Evolutionary conservation across 2,329 filamentous ascomycete genomes (phyloP).

Genomic region (Daldinia eschscholtzii): DNA sequence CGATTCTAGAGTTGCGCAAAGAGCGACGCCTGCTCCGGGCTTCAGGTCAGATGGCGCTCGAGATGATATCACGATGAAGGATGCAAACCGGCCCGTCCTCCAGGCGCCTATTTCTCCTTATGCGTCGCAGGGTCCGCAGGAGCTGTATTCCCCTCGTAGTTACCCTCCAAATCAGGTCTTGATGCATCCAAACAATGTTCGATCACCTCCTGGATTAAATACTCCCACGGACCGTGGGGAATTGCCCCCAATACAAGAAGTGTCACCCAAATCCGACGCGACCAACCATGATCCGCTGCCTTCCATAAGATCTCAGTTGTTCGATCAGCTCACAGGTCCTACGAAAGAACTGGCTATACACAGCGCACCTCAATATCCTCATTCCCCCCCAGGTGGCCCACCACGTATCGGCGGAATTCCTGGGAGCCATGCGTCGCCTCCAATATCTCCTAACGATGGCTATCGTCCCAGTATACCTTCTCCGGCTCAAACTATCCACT

Average conservation of each 20-base stretch:
- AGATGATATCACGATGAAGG: slow-evolving; percentile 41
- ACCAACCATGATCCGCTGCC: slow-evolving; percentile 55
- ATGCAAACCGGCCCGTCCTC: slow-evolving; percentile 47
- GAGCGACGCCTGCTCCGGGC: slow-evolving; percentile 34
- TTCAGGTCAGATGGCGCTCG: slow-evolving; percentile 33
- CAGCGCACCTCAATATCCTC: slow-evolving; percentile 47
- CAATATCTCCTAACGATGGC: slow-evolving; percentile 63
- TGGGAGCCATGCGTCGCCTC: slow-evolving; percentile 59
- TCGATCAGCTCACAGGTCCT: slow-evolving; percentile 54
- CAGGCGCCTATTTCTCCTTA: slow-evolving; percentile 51
- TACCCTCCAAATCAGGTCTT: slow-evolving; percentile 47
- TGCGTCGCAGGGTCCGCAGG: slow-evolving; percentile 45
- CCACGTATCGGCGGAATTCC: slow-evolving; percentile 53
- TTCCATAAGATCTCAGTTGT: slow-evolving; percentile 53
- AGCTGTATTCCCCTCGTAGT: slow-evolving; percentile 47
- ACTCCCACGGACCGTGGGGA: slow-evolving; percentile 49
- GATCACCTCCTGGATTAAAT: slow-evolving; percentile 54
- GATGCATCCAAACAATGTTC: slow-evolving; percentile 51
- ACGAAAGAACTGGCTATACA: slow-evolving; percentile 51
- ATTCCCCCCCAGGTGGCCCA: slow-evolving; percentile 53
- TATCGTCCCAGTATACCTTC: slow-evolving; percentile 63
- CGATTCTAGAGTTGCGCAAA: slow-evolving; percentile 39
- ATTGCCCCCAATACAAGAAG: slow-evolving; percentile 54
- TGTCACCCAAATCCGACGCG: slow-evolving; percentile 56
- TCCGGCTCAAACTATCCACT: slow-evolving; percentile 58